Evolutionary conservation across 2,329 filamentous ascomycete species (phyloP).

Genomic region (Periglandula ipomoeae): DNA sequence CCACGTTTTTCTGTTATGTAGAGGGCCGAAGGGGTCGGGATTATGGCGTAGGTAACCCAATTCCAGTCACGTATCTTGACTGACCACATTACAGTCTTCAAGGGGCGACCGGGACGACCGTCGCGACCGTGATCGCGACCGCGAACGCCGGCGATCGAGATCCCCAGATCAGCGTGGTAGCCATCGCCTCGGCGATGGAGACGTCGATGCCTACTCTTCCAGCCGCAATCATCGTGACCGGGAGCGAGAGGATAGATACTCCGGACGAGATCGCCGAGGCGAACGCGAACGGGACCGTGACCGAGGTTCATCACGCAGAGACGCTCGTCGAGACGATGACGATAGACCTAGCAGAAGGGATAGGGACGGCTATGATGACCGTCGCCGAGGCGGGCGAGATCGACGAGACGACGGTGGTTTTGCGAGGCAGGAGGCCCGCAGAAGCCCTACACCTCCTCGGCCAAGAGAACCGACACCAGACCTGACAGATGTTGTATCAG

Average conservation of each 20-base stretch:
- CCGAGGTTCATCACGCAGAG: constrained; percentile 49
- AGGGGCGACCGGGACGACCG: constrained; percentile 26
- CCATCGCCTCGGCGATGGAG: constrained; percentile 61
- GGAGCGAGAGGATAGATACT: constrained; percentile 88
- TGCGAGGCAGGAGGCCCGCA: constrained; percentile 45
- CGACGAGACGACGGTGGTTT: constrained; percentile 28
- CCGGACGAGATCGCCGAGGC: constrained; percentile 55
- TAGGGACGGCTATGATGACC: constrained; percentile 43
- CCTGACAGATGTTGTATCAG: constrained; percentile 72
- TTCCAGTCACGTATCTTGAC: neutral
- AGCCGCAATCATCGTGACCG: constrained; percentile 88
- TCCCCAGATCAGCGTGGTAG: constrained; percentile 63
- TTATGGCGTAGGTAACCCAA: constrained; percentile 36
- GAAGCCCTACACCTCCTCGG: constrained; percentile 73
- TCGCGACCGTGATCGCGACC: constrained; percentile 28
- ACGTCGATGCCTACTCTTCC: constrained; percentile 84
- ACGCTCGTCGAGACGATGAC: constrained; percentile 59
- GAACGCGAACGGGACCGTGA: constrained; percentile 76
- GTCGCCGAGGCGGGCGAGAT: constrained; percentile 41
- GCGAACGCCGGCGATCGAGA: constrained; percentile 69
- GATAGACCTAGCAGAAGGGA: constrained; percentile 45
- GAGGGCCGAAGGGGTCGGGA: constrained; percentile 47
- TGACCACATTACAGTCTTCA: constrained; percentile 17
- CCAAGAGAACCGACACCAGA: constrained; percentile 95
- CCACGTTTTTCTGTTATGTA: constrained; percentile 16